Base-by-base conservation (phyloP, 768 basidiomycete genomes). In the Leucosporidium creatinivorum region DNA sequence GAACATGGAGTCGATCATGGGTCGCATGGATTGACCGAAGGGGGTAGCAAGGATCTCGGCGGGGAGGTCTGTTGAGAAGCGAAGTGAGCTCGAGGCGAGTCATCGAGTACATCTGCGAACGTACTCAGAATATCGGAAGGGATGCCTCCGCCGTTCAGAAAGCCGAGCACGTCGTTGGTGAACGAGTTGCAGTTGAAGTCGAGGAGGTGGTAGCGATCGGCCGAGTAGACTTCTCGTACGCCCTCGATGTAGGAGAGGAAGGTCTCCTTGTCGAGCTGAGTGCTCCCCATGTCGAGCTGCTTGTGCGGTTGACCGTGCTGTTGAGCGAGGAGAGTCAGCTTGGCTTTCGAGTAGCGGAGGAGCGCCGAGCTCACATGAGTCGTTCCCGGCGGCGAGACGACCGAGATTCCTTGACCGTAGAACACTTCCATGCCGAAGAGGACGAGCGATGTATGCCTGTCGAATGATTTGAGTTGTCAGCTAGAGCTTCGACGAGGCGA, bases 1-100 rank as follows among this genome's bases (percentile, higher is more conserved):
- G 78, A 85, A 96, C 91, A 94, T 92, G 57, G 84, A 81, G 75
- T 97, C 93, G 60, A 98, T 96, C 52, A 88, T 92, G 1, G 93
- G 93, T 0, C 89, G 85, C 56, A 97, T 72, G 44, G 47, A 33
- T 92, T 92, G 70, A 91, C 91, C 13, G 85, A 84, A 17, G 86
- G 91, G 4, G 89, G 82, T 69, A 87, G 64, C 15, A n/a, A 69
- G 62, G 33, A 72, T 31, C 9, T 63, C 61, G 18, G 25, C 70
- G 3, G 79, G 78, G 8, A 79, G 76, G 51, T 75, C 77, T 78
- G 63, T 30, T 10, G 55, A 4, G 48, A 39, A 15, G 52, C 49
- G 50, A 23, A 9, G 36, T 21, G 8, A 39, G 26, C n/a, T 72
- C 47, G 49, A 25, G 6, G 64, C 48, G 18, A 28, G 57, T 12